Evolutionary conservation across 192 early-diverging fungal species (phyloP).

Genomic region (Borealophlyctis nickersoniae): DNA sequence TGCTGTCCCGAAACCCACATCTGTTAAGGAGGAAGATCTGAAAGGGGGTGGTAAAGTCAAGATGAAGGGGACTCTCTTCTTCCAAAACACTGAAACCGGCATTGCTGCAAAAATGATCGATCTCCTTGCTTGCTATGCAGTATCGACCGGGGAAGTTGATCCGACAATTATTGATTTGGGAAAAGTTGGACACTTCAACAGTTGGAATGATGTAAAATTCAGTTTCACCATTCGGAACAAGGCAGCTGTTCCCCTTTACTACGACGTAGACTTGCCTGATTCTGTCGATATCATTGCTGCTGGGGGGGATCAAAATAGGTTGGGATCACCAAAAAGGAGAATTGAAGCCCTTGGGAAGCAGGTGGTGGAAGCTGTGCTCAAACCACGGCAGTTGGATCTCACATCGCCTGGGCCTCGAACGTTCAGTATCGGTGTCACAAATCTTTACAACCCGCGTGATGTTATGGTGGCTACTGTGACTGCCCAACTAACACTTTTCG

Average conservation of each 20-base stretch:
- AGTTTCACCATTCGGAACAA: conserved; percentile 62
- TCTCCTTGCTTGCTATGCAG: conserved; percentile 57
- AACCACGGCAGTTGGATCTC: conserved; percentile 56
- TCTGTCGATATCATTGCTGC: conserved; percentile 41
- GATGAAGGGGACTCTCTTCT: conserved; percentile 54
- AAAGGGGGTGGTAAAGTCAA: conserved; percentile 52
- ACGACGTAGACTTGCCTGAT: conserved; percentile 51
- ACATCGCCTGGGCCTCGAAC: conserved; percentile 45
- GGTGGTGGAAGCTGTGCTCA: conserved; percentile 55
- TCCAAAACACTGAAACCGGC: conserved; percentile 52
- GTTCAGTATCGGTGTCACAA: conserved; percentile 55
- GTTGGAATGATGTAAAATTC: conserved; percentile 61
- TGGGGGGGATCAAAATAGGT: background rate
- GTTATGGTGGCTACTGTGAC: conserved; percentile 47
- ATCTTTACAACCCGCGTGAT: conserved; percentile 67
- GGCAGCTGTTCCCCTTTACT: conserved; percentile 61
- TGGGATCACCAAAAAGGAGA: background rate
- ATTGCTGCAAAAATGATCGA: conserved; percentile 58
- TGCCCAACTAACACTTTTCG: conserved; percentile 64
- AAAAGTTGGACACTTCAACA: conserved; percentile 73
- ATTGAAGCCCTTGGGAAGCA: conserved; percentile 24
- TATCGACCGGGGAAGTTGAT: conserved; percentile 55
- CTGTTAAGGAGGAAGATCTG: conserved; percentile 37
- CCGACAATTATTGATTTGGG: conserved; percentile 63
- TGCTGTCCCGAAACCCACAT: conserved; percentile 51